These are phyloP conservation scores for Alternaria brassicicola DNA, from an alignment of 2,329 filamentous ascomycete species.

Conservation along the genomic window DNA sequence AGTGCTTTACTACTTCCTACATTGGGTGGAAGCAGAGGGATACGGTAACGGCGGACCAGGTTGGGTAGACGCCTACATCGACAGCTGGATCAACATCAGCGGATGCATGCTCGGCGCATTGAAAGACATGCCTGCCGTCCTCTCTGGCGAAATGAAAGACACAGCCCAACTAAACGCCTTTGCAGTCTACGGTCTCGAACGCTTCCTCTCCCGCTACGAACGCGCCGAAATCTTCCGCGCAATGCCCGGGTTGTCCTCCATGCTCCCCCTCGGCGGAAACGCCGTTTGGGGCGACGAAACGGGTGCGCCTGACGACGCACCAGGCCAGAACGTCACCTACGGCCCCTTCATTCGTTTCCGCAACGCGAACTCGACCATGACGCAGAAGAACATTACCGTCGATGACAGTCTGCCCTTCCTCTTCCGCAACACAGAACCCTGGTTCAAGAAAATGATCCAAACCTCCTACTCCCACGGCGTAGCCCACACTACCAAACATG, in stretches of 20 bases:
- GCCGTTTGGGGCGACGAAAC: constrained; percentile 91
- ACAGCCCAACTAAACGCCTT: constrained; percentile 96
- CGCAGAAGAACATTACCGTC: constrained; percentile 76
- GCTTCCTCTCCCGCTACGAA: constrained; percentile 89
- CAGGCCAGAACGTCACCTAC: constrained; percentile 73
- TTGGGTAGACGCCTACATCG: constrained; percentile 90
- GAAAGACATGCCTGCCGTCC: constrained; percentile 86
- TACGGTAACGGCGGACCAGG: constrained; percentile 78
- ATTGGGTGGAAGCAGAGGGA: constrained; percentile 80
- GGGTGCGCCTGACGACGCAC: constrained; percentile 85
- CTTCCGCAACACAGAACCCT: constrained; percentile 76
- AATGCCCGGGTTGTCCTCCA: constrained; percentile 95
- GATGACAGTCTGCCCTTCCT: constrained; percentile 78
- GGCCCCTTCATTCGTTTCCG: constrained; percentile 88
- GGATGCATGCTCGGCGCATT: constrained; percentile 96
- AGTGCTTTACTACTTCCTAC: constrained; percentile 84
- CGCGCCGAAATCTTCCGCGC: constrained; percentile 92
- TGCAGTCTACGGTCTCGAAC: constrained; percentile 94
- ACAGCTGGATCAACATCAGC: constrained; percentile 97
- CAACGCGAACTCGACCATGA: constrained; percentile 58
- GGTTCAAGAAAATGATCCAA: constrained; percentile 78
- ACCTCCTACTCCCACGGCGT: constrained; percentile 86
- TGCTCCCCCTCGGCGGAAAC: constrained; percentile 93
- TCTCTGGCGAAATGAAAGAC: constrained; percentile 98
- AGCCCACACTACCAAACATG: constrained; percentile 77